Conservation (phyloP, 148 eudicot genomes). For the Nepenthes gracilis region DNA sequence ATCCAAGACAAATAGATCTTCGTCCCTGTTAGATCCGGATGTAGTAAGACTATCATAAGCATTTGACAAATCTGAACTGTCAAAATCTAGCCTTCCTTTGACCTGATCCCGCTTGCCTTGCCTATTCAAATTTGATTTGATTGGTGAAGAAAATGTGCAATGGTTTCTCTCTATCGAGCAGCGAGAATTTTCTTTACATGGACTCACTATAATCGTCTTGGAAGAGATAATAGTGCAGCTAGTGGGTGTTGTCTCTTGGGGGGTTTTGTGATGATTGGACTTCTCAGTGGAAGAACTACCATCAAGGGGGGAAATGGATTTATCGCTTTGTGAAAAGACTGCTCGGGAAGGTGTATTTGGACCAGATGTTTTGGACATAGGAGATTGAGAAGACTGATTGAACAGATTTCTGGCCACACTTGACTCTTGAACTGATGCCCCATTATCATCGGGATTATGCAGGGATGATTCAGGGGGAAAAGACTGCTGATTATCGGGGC, state of each 20-base stretch:
- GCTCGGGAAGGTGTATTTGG: constrained; percentile 62
- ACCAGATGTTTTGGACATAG: constrained; percentile 36
- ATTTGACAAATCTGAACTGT: constrained; percentile 37
- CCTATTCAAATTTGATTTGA: constrained; percentile 33
- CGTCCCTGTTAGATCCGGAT: constrained; percentile 41
- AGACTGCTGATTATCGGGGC: constrained; percentile 14
- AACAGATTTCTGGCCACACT: constrained; percentile 60
- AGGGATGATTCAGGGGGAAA: constrained; percentile 20
- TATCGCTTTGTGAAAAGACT: constrained; percentile 53
- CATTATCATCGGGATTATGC: constrained; percentile 11
- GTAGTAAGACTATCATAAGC: constrained; percentile 27
- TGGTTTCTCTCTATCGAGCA: constrained; percentile 57
- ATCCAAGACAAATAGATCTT: constrained; percentile 58
- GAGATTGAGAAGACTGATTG: constrained; percentile 35
- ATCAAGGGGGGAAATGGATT: constrained; percentile 46
- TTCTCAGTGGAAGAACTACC: constrained; percentile 46
- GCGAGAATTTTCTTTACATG: constrained; percentile 30
- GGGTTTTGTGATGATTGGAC: constrained; percentile 24
- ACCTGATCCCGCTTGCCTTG: constrained; percentile 52
- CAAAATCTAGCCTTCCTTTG: constrained; percentile 88
- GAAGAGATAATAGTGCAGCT: constrained; percentile 68
- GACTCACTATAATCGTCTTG: constrained; percentile 66
- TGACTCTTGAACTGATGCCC: constrained; percentile 39
- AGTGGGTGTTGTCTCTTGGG: constrained; percentile 41
- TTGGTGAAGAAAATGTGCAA: constrained; percentile 56